These are phyloP conservation scores for Rasamsonia emersonii DNA, from an alignment of 2,329 filamentous ascomycete species.

Conservation along the genomic window DNA sequence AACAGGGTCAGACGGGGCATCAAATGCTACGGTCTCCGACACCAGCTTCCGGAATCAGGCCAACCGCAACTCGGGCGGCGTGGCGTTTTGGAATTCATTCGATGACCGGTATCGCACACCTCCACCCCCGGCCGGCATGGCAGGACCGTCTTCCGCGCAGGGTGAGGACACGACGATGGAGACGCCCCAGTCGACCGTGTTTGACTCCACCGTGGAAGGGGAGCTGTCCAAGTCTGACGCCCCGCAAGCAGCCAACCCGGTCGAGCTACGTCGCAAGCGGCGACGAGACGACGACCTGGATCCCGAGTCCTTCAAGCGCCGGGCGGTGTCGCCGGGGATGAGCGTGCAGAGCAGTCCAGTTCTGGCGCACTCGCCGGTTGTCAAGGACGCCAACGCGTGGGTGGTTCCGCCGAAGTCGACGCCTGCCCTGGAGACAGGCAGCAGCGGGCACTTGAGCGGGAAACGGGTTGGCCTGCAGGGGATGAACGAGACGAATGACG, in stretches of 20 bases:
- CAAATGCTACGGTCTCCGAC: conserved; percentile 36
- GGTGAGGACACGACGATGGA: conserved; percentile 33
- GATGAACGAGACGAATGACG: conserved; percentile 93
- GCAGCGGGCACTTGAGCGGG: conserved; percentile 43
- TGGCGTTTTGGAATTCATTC: conserved; percentile 71
- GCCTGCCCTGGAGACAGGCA: conserved; percentile 39
- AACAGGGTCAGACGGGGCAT: conserved; percentile 32
- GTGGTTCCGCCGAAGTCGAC: conserved; percentile 60
- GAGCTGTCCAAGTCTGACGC: conserved; percentile 32
- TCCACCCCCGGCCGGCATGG: conserved; percentile 52
- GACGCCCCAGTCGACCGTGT: conserved; percentile 30
- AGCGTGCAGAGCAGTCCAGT: conserved; percentile 85
- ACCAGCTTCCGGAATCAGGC: conserved; percentile 69
- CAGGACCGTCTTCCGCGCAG: conserved; percentile 42
- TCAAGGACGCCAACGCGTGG: conserved; percentile 63
- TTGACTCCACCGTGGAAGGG: too few relatives aligned
- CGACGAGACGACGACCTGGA: conserved; percentile 87
- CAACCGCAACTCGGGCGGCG: conserved; percentile 61
- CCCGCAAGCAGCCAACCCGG: conserved; percentile 29
- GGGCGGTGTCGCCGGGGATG: conserved; percentile 85
- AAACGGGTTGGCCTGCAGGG: conserved; percentile 74
- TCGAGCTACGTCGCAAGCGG: conserved; percentile 71
- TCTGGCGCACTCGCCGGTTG: conserved; percentile 68
- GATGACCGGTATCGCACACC: conserved; percentile 60
- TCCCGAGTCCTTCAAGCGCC: conserved; percentile 75